phyloP scores from a whole-genome alignment of 1,139 yeast genomes.

The Pichia sp. region DNA sequence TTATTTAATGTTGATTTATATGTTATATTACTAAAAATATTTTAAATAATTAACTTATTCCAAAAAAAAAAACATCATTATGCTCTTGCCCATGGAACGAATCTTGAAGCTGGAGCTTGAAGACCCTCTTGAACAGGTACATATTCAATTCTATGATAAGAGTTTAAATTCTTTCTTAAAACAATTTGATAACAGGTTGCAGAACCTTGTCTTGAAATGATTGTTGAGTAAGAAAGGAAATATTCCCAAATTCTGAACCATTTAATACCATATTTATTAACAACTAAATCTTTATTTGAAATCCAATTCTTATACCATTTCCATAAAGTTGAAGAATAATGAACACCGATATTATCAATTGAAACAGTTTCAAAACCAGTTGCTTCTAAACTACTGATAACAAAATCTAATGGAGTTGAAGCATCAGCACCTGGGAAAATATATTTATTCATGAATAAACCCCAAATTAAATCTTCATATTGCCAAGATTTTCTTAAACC shows the following conservation, averaged over 20 bases:
- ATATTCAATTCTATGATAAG: slow-evolving; percentile 78
- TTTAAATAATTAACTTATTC: no score
- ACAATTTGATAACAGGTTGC: slow-evolving; percentile 91
- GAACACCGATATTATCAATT: slow-evolving; percentile 86
- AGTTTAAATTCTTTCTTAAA: slow-evolving; percentile 81
- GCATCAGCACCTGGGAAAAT: slow-evolving; percentile 98
- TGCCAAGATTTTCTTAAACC: slow-evolving; percentile 93
- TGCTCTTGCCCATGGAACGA: slow-evolving; percentile 43
- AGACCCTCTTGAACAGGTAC: slow-evolving; percentile 75
- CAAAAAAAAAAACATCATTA: neutral
- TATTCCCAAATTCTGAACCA: slow-evolving; percentile 95
- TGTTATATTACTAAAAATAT: no score
- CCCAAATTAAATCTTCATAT: slow-evolving; percentile 91
- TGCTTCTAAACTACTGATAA: slow-evolving; percentile 67
- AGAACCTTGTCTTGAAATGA: slow-evolving; percentile 87
- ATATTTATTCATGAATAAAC: slow-evolving; percentile 92
- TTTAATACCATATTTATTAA: slow-evolving; percentile 75
- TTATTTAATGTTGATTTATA: no score
- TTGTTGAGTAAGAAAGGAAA: slow-evolving; percentile 75
- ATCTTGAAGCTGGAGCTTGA: slow-evolving; percentile 52
- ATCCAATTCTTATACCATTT: slow-evolving; percentile 96
- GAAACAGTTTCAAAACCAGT: slow-evolving; percentile 83
- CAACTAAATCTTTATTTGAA: slow-evolving; percentile 70
- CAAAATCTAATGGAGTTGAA: slow-evolving; percentile 86
- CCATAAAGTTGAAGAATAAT: slow-evolving; percentile 87